Evolutionary conservation across 2,329 filamentous ascomycete genomes (phyloP).

Genomic region (Colletotrichum euphorbiae): DNA sequence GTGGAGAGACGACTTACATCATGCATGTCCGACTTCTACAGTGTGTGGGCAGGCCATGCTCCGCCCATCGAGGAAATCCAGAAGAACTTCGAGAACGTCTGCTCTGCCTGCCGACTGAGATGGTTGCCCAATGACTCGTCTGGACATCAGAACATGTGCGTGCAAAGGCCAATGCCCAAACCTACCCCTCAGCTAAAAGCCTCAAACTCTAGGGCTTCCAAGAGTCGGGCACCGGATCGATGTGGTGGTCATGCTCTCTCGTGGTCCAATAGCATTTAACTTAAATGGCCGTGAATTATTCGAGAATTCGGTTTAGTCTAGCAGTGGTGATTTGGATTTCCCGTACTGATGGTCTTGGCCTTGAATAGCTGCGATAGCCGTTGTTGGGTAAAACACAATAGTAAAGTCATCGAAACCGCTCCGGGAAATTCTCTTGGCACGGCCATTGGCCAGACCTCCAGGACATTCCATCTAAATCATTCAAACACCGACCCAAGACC

Average conservation of each 20-base stretch:
- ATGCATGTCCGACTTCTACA: conserved; percentile 11
- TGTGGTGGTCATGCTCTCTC: neutral
- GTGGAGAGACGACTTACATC: conserved; percentile 11
- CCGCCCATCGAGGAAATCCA: conserved; percentile 5
- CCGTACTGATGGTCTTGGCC: neutral
- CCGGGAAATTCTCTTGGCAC: neutral
- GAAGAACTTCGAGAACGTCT: conserved; percentile 21
- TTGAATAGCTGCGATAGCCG: neutral
- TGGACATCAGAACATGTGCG: conserved; percentile 8
- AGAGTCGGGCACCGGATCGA: neutral
- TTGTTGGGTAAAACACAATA: neutral
- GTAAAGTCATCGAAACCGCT: neutral
- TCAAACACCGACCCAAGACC: neutral
- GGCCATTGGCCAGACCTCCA: neutral
- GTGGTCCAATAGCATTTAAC: conserved; percentile 6
- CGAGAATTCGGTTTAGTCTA: neutral
- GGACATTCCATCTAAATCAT: conserved; percentile 1
- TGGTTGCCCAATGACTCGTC: conserved; percentile 25
- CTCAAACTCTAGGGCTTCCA: conserved; percentile 1
- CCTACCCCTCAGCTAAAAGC: conserved; percentile 13
- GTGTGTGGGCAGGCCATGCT: conserved; percentile 14
- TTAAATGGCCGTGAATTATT: neutral
- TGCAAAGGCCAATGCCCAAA: conserved; percentile 1
- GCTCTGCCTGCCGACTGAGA: neutral
- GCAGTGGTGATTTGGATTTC: neutral